Conservation (phyloP, 352 stramenopile species). For the Discostella stelligera region DNA sequence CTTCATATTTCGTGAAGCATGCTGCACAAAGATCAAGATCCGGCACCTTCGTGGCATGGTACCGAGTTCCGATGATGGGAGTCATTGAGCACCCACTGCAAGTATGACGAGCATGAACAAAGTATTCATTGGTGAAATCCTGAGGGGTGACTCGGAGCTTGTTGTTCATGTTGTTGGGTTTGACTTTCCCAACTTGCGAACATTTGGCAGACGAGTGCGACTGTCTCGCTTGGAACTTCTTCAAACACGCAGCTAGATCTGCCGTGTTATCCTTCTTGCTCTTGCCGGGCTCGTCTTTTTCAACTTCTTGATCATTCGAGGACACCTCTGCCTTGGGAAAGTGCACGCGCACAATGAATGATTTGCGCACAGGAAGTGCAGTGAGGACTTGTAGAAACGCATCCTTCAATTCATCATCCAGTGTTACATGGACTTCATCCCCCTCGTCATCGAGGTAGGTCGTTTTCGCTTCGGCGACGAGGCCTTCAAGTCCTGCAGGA, state of each 20-base stretch:
- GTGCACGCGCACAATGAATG: slow-evolving; percentile 54
- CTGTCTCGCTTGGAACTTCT: slow-evolving; percentile 26
- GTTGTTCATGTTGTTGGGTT: slow-evolving; percentile 1
- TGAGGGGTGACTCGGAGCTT: slow-evolving; percentile 8
- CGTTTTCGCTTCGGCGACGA: slow-evolving; percentile 22
- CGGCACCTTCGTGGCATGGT: slow-evolving; percentile 68
- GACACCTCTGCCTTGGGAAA: slow-evolving; percentile 25
- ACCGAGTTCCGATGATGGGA: slow-evolving; percentile 74
- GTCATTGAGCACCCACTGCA: slow-evolving; percentile 73
- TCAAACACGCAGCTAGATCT: slow-evolving; percentile 20
- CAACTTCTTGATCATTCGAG: slow-evolving; percentile 11
- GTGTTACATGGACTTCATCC: slow-evolving; percentile 65
- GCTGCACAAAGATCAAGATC: slow-evolving; percentile 78
- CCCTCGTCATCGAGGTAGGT: slow-evolving; percentile 76
- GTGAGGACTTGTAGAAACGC: slow-evolving; percentile 59
- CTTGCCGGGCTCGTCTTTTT: slow-evolving; percentile 13
- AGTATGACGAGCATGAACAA: slow-evolving; percentile 81
- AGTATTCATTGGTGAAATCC: slow-evolving; percentile 40
- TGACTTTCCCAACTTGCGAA: slow-evolving; percentile 1
- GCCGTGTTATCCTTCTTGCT: not conserved
- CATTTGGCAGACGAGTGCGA: not conserved
- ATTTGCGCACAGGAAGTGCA: slow-evolving; percentile 18
- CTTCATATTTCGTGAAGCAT: slow-evolving; percentile 69
- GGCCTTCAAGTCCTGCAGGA: slow-evolving; percentile 19
- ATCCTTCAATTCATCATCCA: slow-evolving; percentile 63